Percentiles rank a stretch among this genome's conserved stretches.
Conservation (phyloP, 306 rosid genomes). For the Cucurbita ficifolia region DNA sequence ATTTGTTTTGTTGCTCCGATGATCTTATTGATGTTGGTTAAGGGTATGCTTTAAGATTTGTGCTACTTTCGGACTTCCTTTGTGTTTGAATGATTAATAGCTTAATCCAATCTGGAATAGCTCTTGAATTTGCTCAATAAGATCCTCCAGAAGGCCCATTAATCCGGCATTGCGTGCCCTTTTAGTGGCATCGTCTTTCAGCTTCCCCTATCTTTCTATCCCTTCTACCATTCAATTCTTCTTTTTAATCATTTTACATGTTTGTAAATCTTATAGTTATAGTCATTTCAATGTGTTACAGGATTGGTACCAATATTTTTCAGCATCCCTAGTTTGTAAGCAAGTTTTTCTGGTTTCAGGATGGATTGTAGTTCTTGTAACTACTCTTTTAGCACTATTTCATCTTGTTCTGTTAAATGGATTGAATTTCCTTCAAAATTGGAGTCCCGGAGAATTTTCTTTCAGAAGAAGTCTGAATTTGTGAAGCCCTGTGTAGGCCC, state of each 20-base stretch:
- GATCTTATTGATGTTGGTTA: background rate
- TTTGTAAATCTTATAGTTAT: background rate
- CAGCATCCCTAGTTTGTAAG: background rate
- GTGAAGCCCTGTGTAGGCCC: constrained; percentile 13
- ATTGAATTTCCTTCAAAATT: constrained; percentile 11
- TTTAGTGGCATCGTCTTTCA: background rate
- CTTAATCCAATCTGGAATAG: background rate
- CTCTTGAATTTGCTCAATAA: background rate
- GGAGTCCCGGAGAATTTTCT: constrained; percentile 8
- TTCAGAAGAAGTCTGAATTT: constrained; percentile 12
- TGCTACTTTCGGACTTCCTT: background rate
- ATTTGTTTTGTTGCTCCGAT: background rate
- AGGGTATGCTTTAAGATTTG: background rate
- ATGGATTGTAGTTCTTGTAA: constrained; percentile 5
- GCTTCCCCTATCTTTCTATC: background rate
- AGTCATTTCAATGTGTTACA: background rate
- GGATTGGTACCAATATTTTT: background rate
- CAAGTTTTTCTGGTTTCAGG: constrained; percentile 1
- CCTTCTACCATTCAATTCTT: background rate
- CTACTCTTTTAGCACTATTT: background rate
- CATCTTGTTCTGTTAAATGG: constrained; percentile 19
- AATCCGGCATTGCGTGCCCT: background rate
- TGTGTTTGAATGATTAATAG: background rate
- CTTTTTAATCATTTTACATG: background rate
- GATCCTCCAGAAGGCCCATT: background rate